These are phyloP conservation scores for Tetrapisispora phaffii DNA, from an alignment of 805 yeast genomes.

Conservation along the genomic window DNA sequence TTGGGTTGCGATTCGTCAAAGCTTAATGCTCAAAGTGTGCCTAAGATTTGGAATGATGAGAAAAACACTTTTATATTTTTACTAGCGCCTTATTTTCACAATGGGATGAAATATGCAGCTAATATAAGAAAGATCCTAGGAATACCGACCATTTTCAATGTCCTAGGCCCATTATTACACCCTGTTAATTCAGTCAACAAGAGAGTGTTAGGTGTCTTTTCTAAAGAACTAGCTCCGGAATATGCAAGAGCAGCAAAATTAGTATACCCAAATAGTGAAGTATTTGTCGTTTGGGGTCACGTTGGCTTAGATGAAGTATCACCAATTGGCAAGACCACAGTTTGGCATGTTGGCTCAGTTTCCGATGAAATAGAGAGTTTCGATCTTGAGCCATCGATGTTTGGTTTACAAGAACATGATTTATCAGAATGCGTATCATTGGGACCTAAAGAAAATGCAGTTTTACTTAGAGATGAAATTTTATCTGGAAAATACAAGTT, in stretches of 20 bases:
- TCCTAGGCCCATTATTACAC: constrained; percentile 86
- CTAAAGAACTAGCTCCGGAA: constrained; percentile 66
- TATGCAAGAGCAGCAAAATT: constrained; percentile 73
- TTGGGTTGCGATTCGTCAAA: constrained; percentile 77
- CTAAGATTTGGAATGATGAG: constrained; percentile 36
- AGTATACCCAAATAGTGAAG: constrained; percentile 38
- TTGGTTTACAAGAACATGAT: constrained; percentile 68
- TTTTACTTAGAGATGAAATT: constrained; percentile 33
- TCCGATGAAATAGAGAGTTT: constrained; percentile 30
- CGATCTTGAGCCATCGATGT: constrained; percentile 59
- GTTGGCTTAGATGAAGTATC: constrained; percentile 90
- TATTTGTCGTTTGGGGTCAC: constrained; percentile 89
- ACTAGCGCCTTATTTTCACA: constrained; percentile 91
- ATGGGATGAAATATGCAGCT: constrained; percentile 80
- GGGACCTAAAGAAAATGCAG: constrained; percentile 80
- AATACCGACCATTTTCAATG: constrained; percentile 87
- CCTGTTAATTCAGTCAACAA: constrained; percentile 72
- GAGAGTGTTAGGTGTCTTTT: constrained; percentile 82
- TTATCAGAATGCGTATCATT: constrained; percentile 66
- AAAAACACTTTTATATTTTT: constrained; percentile 49
- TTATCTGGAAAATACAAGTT: constrained; percentile 36
- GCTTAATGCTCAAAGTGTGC: constrained; percentile 54
- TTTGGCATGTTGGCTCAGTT: constrained; percentile 56
- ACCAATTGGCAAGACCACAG: constrained; percentile 71
- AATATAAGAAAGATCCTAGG: constrained; percentile 69